A percentile compares a stretch with the other conserved stretches of the same genome.
phyloP scores from a whole-genome alignment of 352 stramenopile species.

The Thalassiosira sp. region DNA sequence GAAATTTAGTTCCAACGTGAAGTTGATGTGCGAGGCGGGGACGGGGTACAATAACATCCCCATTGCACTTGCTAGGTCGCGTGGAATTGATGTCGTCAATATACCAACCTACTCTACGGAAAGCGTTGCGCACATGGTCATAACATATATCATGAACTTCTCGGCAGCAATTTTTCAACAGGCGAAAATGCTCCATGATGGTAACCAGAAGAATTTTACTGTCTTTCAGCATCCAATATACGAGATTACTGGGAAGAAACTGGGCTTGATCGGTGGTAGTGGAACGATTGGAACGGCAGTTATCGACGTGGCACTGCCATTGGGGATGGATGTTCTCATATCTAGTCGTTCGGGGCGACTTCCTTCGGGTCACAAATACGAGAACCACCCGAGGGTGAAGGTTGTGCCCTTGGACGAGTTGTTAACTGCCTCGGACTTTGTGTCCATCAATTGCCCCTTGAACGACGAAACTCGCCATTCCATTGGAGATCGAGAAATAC shows the following conservation, averaged over 20 bases:
- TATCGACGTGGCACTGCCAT: conserved; percentile 63
- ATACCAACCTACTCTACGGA: conserved; percentile 81
- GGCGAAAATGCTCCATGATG: conserved; percentile 61
- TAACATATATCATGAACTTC: conserved; percentile 84
- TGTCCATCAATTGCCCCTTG: conserved; percentile 78
- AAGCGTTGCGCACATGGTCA: conserved; percentile 80
- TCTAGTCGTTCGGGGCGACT: conserved; percentile 64
- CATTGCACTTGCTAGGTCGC: conserved; percentile 35
- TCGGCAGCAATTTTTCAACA: conserved; percentile 78
- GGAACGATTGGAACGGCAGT: conserved; percentile 80
- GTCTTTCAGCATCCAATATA: conserved; percentile 78
- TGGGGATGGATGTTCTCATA: conserved; percentile 81
- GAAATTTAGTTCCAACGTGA: conserved; percentile 69
- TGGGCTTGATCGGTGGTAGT: conserved; percentile 79
- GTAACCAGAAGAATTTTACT: conserved; percentile 72
- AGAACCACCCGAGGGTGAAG: conserved; percentile 56
- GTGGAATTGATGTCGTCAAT: conserved; percentile 72
- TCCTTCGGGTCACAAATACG: conserved; percentile 58
- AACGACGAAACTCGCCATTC: conserved; percentile 84
- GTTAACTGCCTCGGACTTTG: conserved; percentile 72
- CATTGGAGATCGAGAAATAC: conserved; percentile 69
- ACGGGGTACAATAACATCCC: conserved; percentile 85
- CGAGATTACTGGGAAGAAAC: conserved; percentile 75
- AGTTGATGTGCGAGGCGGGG: conserved; percentile 78
- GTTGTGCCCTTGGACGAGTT: conserved; percentile 62